Evolutionary conservation across 2,329 filamentous ascomycete species (phyloP).

Genomic region (Penicillium italicum): DNA sequence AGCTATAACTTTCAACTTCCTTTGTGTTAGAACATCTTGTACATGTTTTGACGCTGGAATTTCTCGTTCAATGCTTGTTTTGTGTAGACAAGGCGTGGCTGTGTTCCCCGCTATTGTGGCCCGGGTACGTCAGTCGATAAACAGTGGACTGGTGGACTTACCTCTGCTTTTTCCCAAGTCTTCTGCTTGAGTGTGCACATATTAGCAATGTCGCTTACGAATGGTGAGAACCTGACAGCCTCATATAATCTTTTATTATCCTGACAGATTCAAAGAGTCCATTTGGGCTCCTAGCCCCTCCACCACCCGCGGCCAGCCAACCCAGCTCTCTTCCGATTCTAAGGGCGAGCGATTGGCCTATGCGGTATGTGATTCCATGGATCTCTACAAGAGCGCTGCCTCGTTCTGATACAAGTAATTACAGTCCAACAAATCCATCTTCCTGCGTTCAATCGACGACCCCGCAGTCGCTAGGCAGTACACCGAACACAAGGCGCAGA

Average conservation of each 20-base stretch:
- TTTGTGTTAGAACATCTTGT: background rate
- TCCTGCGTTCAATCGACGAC: constrained; percentile 89
- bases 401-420: constrained; percentile 2
- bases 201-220: constrained; percentile 44
- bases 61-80: background rate
- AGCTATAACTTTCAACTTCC: background rate
- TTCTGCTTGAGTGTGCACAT: constrained; percentile 8
- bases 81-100: constrained; percentile 3
- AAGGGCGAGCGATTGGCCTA: constrained; percentile 93
- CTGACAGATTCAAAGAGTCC: constrained; percentile 48
- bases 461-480: constrained; percentile 84
- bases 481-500: constrained; percentile 80
- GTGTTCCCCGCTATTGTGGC: constrained; percentile 15
- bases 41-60: background rate
- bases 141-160: constrained; percentile 6
- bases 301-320: constrained; percentile 81
- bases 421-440: constrained; percentile 93
- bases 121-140: constrained; percentile 22
- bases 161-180: constrained; percentile 2
- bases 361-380: constrained; percentile 59
- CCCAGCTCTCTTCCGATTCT: constrained; percentile 78
- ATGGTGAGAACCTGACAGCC: constrained; percentile 32
- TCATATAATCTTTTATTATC: background rate
- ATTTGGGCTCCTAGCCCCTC: constrained; percentile 83
- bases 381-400: background rate